Base-by-base conservation (phyloP, 495 filamentous ascomycete genomes). In the Talaromyces borbonicus region DNA sequence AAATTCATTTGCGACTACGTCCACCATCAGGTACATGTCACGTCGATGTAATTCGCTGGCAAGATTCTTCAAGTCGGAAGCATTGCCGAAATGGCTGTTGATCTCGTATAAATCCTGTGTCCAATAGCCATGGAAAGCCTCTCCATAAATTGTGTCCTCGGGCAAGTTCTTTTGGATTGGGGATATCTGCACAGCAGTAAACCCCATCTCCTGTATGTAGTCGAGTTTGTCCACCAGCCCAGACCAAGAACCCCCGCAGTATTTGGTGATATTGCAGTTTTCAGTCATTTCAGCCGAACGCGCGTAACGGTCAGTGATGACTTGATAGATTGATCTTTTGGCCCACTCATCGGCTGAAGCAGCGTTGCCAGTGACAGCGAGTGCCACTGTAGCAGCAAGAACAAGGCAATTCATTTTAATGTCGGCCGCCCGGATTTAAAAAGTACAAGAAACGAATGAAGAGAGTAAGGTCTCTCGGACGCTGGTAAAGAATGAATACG, bases 161-260 rank as follows among this genome's bases (percentile, higher is more conserved):
- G 70, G 61, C 16, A 83, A 57, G 47, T 84, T 74, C 46, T 72
- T 61, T 24, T 79, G 75, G 12, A 87, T 61, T 0, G 84, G 84
- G 0, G 80, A 84, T 48, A 86, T 87, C 78, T 81, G 85, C 27
- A 87, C 63, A 8, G 83, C 81, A 35, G 78, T 79, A 48, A 87
- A 87, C 11, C 84, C 82, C 69, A 87, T 78, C 32, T 69, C 66
- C 50, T 84, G 71, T 51, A 87, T 59, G 43, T 63, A 63, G 42
- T 63, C 60, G 2, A 63, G 51, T 4, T 52, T 73, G 25, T 77
- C 69, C 39, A 77, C 75, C 37, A 89, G 69, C 2, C 82, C 84
- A 33, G 60, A 57, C 63, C 74, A 87, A 7, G 76, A 79, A 1
- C 84, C 84, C 29, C 83, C 83, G 52, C 84, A 89, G 62, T 85